Percentiles rank a stretch among this genome's conserved stretches.
These are phyloP conservation scores for Aspergillus sp. DNA, from an alignment of 2,329 filamentous ascomycete species.

Conservation along the genomic window DNA sequence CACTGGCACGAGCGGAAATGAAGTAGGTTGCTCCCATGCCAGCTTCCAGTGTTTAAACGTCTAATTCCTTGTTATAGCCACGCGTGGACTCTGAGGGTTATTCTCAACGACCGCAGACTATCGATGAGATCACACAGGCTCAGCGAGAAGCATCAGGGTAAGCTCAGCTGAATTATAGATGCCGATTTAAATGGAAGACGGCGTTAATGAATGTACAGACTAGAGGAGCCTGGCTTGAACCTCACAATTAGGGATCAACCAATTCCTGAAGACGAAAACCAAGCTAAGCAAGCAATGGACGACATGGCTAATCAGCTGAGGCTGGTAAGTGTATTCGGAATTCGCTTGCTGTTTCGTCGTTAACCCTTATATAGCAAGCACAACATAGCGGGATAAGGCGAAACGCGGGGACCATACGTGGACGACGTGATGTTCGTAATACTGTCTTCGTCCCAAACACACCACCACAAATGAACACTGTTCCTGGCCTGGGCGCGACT, in stretches of 20 bases:
- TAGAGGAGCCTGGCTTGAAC: slow-evolving; percentile 47
- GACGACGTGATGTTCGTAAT: slow-evolving; percentile 86
- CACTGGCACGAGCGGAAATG: slow-evolving; percentile 23
- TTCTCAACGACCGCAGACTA: slow-evolving; percentile 39
- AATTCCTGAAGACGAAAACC: slow-evolving; percentile 50
- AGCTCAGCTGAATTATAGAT: slow-evolving; percentile 18
- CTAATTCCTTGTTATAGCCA: slow-evolving; percentile 21
- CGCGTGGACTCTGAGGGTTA: slow-evolving; percentile 43
- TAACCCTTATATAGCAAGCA: slow-evolving; percentile 39
- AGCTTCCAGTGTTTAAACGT: no score
- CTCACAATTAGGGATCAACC: slow-evolving; percentile 51
- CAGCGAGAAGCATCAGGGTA: slow-evolving; percentile 47
- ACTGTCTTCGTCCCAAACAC: slow-evolving; percentile 73
- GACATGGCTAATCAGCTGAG: slow-evolving; percentile 51
- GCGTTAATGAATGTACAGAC: slow-evolving; percentile 27
- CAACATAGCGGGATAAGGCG: slow-evolving; percentile 58
- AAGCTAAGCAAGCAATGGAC: slow-evolving; percentile 50
- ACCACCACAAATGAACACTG: slow-evolving; percentile 36
- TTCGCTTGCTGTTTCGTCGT: slow-evolving; percentile 3
- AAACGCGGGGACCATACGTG: slow-evolving; percentile 74
- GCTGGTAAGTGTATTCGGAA: slow-evolving; percentile 32
- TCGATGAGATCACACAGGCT: slow-evolving; percentile 46
- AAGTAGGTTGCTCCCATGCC: slow-evolving; percentile 17
- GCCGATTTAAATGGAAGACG: slow-evolving; percentile 34
- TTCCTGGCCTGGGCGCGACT: slow-evolving; percentile 25